phyloP scores from a whole-genome alignment of 495 filamentous ascomycete species.

The Aspergillus campestris region DNA sequence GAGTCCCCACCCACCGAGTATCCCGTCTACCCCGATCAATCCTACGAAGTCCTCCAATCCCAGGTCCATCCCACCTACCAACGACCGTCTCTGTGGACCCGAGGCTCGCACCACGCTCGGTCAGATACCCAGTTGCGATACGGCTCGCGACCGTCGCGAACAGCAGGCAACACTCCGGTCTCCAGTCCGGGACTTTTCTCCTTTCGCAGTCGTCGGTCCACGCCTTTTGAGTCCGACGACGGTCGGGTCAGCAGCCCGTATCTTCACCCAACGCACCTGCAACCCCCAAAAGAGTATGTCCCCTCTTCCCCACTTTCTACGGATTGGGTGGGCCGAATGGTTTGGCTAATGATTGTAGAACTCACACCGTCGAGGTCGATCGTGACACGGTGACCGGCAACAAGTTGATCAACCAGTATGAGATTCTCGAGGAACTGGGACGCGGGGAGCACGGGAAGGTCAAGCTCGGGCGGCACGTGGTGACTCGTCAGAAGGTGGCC shows the following conservation, averaged over 20 bases:
- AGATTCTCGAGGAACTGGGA: slow-evolving; percentile 91
- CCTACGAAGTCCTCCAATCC: slow-evolving; percentile 42
- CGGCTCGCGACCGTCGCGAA: slow-evolving; percentile 29
- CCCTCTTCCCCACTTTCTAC: neutral
- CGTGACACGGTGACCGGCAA: slow-evolving; percentile 78
- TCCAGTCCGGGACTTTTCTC: slow-evolving; percentile 62
- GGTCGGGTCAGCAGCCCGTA: slow-evolving; percentile 43
- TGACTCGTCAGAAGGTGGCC: slow-evolving; percentile 73
- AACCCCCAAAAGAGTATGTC: slow-evolving; percentile 54
- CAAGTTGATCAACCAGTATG: slow-evolving; percentile 95
- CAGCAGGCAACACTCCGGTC: slow-evolving; percentile 56
- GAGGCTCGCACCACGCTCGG: slow-evolving; percentile 34
- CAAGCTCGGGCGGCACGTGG: slow-evolving; percentile 75
- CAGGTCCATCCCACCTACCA: slow-evolving; percentile 41
- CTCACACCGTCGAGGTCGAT: slow-evolving; percentile 82
- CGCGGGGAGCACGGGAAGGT: slow-evolving; percentile 96
- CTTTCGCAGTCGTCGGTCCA: slow-evolving; percentile 35
- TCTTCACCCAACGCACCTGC: slow-evolving; percentile 56
- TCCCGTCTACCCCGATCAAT: slow-evolving; percentile 47
- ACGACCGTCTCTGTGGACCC: slow-evolving; percentile 28
- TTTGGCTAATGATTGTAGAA: slow-evolving; percentile 35
- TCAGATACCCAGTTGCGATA: slow-evolving; percentile 25
- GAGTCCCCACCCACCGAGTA: slow-evolving; percentile 26
- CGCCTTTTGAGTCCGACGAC: slow-evolving; percentile 42
- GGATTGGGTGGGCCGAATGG: neutral